Conservation (phyloP, 257 asterid genomes). For the Scutellaria baicalensis region DNA sequence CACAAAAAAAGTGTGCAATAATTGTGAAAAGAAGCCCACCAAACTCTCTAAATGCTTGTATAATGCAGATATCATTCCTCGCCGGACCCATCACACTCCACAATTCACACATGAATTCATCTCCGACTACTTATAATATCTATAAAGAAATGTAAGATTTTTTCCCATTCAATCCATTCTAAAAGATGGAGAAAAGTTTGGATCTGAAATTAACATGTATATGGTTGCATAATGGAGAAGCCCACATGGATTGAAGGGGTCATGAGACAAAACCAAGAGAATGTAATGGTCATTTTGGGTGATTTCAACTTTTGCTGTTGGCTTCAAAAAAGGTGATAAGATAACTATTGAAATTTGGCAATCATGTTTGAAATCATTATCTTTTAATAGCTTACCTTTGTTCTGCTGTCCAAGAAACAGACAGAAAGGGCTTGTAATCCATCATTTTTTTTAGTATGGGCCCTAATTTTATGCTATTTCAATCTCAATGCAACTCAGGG, state of each 20-base stretch:
- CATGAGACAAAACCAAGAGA: too few species aligned
- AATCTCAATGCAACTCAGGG: too few species aligned
- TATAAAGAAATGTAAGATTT: background rate
- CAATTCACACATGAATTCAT: background rate
- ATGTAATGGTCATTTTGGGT: too few species aligned
- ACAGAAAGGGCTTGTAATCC: slow-evolving; percentile 26
- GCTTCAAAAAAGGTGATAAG: slow-evolving; percentile 17
- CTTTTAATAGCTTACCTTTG: slow-evolving; percentile 25
- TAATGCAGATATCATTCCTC: background rate
- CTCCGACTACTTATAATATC: background rate
- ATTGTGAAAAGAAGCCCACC: too few species aligned
- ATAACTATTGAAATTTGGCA: slow-evolving; percentile 21
- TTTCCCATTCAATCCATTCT: too few species aligned
- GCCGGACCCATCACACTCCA: slow-evolving; percentile 17
- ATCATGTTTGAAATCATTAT: slow-evolving; percentile 29
- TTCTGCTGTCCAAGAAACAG: slow-evolving; percentile 37
- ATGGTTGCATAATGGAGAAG: too few species aligned
- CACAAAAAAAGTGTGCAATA: too few species aligned
- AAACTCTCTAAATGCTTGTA: background rate
- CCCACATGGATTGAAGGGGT: too few species aligned
- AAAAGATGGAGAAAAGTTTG: too few species aligned
- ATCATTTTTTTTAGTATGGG: slow-evolving; percentile 4
- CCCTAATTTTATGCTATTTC: too few species aligned
- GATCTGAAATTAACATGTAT: too few species aligned
- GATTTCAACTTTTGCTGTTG: too few species aligned